Percentiles rank a stretch among this genome's conserved stretches.
Conservation (phyloP, 306 rosid genomes). For the Casuarina glauca region DNA sequence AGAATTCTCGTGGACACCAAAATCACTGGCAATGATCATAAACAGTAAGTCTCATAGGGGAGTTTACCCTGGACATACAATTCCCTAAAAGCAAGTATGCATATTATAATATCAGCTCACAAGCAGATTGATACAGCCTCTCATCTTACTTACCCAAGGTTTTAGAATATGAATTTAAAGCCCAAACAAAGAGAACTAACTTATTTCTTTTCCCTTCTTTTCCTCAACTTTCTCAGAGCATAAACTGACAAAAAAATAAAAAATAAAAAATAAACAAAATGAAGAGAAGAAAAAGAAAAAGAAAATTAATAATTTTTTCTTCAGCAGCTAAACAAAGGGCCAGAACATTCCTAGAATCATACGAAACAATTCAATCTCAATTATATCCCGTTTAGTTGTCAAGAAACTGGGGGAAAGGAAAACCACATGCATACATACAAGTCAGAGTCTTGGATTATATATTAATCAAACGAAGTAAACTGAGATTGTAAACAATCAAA, state of each 20-base stretch:
- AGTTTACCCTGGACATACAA: too few relatives aligned
- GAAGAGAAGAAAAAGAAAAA: not conserved
- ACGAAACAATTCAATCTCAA: not conserved
- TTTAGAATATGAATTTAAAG: not conserved
- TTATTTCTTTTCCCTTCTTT: not conserved
- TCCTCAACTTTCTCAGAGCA: not conserved
- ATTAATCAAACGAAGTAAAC: not conserved
- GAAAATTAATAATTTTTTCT: not conserved
- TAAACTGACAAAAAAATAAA: not conserved
- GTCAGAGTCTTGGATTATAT: not conserved
- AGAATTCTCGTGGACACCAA: not conserved
- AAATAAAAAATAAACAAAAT: too few relatives aligned
- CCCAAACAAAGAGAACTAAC: not conserved
- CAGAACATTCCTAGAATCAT: not conserved
- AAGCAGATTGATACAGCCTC: not conserved
- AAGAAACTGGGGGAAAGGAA: not conserved
- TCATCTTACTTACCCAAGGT: not conserved
- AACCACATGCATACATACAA: not conserved
- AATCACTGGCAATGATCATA: too few relatives aligned
- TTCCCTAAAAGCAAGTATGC: too few relatives aligned
- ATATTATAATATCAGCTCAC: not conserved
- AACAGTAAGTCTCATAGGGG: too few relatives aligned
- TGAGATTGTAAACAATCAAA: too few relatives aligned
- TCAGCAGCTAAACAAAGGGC: not conserved
- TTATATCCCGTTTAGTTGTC: not conserved